These are phyloP conservation scores for Backusella liffmaniae DNA, from an alignment of 192 early-diverging fungal species.

Conservation along the genomic window DNA sequence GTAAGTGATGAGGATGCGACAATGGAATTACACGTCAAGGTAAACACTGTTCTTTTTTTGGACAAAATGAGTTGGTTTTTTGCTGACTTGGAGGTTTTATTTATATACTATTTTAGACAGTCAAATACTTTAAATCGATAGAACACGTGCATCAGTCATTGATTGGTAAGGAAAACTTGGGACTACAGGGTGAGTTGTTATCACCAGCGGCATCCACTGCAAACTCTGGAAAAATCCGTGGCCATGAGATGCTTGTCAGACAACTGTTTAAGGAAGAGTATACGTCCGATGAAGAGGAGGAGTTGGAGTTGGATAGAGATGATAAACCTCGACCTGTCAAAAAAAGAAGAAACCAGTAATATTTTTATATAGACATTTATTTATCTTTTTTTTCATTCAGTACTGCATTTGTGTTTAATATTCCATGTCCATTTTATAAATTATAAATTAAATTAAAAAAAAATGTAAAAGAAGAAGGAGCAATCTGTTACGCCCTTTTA, in stretches of 20 bases:
- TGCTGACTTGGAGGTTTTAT: background rate
- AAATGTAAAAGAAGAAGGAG: background rate
- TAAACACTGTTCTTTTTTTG: background rate
- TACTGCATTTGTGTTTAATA: background rate
- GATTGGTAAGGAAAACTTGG: constrained; percentile 11
- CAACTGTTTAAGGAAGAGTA: background rate
- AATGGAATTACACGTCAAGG: constrained; percentile 81
- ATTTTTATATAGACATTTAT: too few species aligned
- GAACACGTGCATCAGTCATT: constrained; percentile 68
- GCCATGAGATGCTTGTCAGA: background rate
- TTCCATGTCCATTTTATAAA: background rate
- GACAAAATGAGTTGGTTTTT: too few species aligned
- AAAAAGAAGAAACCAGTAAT: background rate
- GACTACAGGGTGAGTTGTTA: constrained; percentile 4
- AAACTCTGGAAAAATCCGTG: background rate
- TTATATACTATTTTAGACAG: constrained; percentile 44
- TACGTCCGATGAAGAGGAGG: background rate
- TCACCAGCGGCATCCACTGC: background rate
- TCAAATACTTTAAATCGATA: constrained; percentile 85
- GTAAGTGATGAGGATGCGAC: constrained; percentile 87
- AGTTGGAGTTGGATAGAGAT: background rate
- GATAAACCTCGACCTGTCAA: constrained; percentile 1
- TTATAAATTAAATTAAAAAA: background rate
- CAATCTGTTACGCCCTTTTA: too few species aligned
- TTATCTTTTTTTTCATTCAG: background rate